Conservation (phyloP, 169 alveolate genomes). For the Cryptosporidium parvum region DNA sequence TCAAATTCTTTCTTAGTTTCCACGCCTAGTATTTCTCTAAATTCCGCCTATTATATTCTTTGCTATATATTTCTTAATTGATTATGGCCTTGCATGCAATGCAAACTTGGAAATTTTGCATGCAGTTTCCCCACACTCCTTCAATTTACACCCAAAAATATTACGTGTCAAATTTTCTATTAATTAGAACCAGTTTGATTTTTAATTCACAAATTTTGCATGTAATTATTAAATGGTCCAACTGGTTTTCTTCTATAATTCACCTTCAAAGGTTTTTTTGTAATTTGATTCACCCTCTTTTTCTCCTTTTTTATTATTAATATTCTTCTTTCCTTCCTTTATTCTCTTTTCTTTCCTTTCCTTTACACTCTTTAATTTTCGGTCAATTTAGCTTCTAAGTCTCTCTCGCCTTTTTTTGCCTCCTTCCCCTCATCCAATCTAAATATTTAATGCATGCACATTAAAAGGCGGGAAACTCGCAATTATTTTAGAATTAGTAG, state of each 20-base stretch:
- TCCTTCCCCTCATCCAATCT: slow-evolving; percentile 38
- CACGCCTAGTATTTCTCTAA: not conserved
- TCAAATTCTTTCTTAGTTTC: no score
- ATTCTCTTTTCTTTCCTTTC: not conserved
- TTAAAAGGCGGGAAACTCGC: not conserved
- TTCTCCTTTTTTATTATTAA: no score
- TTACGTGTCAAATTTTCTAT: not conserved
- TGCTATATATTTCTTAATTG: not conserved
- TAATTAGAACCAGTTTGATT: not conserved
- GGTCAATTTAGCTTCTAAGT: not conserved
- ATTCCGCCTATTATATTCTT: not conserved
- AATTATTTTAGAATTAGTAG: not conserved
- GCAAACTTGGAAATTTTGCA: not conserved
- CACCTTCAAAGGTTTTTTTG: not conserved
- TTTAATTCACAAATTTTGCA: not conserved
- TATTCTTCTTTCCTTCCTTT: no score
- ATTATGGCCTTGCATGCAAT: not conserved
- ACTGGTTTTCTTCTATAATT: no score
- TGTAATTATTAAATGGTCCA: not conserved
- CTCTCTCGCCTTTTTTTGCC: not conserved
- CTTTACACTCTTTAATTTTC: not conserved
- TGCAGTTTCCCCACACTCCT: slow-evolving; percentile 21
- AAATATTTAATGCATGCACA: slow-evolving; percentile 30
- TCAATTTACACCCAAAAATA: not conserved
- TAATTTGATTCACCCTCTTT: no score